Evolutionary conservation across 805 yeast genomes (phyloP).

Genomic region (Saturnispora gosingensis): DNA sequence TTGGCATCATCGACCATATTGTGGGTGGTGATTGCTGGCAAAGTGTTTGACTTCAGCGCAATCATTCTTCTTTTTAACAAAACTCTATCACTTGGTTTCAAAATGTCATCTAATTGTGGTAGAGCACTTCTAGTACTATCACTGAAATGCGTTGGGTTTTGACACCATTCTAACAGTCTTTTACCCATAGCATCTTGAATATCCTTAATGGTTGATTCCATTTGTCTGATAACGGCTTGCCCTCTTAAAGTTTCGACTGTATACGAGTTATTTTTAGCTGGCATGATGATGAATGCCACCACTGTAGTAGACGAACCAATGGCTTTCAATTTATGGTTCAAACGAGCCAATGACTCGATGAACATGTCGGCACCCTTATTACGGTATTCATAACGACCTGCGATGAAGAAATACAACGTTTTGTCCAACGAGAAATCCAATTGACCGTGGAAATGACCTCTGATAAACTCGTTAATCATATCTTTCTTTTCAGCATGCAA

Average conservation of each 20-base stretch:
- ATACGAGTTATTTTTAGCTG: slow-evolving; percentile 87
- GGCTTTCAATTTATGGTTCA: slow-evolving; percentile 78
- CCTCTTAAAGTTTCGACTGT: slow-evolving; percentile 94
- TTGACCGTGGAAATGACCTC: slow-evolving; percentile 97
- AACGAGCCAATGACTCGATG: slow-evolving; percentile 84
- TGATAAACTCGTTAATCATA: slow-evolving; percentile 85
- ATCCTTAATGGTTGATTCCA: slow-evolving; percentile 81
- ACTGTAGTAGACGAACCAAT: slow-evolving; percentile 82
- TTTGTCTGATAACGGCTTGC: slow-evolving; percentile 89
- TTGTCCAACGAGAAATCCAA: slow-evolving; percentile 91
- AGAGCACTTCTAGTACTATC: slow-evolving; percentile 41
- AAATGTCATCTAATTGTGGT: slow-evolving; percentile 67
- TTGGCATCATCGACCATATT: slow-evolving; percentile 88
- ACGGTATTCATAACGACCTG: slow-evolving; percentile 94
- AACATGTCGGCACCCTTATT: slow-evolving; percentile 95
- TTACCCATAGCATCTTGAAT: slow-evolving; percentile 81
- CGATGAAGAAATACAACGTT: slow-evolving; percentile 89
- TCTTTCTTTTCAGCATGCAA: slow-evolving; percentile 87
- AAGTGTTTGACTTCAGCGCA: slow-evolving; percentile 79
- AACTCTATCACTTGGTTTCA: slow-evolving; percentile 82
- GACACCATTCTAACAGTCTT: slow-evolving; percentile 82
- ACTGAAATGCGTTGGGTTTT: slow-evolving; percentile 32
- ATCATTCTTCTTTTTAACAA: slow-evolving; percentile 84
- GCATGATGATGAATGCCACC: slow-evolving; percentile 97
- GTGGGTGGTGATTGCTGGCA: slow-evolving; percentile 96